Base-by-base conservation (phyloP, 2,329 filamentous ascomycete genomes). In the Arthrobotrys entomopaga region DNA sequence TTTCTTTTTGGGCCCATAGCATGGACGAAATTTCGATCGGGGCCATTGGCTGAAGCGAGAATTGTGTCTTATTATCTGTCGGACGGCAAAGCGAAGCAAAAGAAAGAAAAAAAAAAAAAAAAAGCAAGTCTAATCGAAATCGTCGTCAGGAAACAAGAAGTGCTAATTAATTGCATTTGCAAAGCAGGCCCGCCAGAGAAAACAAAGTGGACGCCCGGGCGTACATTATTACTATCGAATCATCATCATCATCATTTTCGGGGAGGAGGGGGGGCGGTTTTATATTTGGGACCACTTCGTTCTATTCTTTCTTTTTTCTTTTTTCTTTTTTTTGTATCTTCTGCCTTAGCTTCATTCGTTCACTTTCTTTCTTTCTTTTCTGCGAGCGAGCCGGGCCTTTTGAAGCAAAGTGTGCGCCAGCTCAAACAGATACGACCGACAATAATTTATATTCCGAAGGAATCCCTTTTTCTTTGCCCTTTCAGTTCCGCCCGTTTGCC, bases 41-140 rank as follows among this genome's bases (percentile, higher is more conserved):
- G 69, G 26, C 61, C 61, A 73, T 73, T 73, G 69, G 69, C 69
- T 73, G 69, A 66, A 73, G 69, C 69, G 69, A 73, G 69, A 49
- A 61, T 53, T 61, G 69, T 73, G 29, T 34, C 29, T 34, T 34
- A 34, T 34, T 34, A 10, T 34, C 29, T 61, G 43, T 42, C 57
- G 59, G 54, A 73, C 56, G 50, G 57, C 52, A 73, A 48, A 61
- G 42, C 16, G 53, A 57, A 16, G 11, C 48, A 50, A 42, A 42
- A 13, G n/a, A 50, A 61, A 69, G 56, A 60, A 43, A 34, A 60
- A 69, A 60, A 48, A 49, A 5, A 40, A 6, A 8, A 48, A 22
- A 50, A 19, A 48, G 57, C 26, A 43, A 50, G 48, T 38, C 56
- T 57, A 49, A 34, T 34, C 29, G n/a, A n/a, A 34, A 34, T 34